Percentiles rank a stretch among this genome's conserved stretches.
These are phyloP conservation scores for Tolypocladium tundrense DNA, from an alignment of 2,329 filamentous ascomycete species.

Conservation along the genomic window DNA sequence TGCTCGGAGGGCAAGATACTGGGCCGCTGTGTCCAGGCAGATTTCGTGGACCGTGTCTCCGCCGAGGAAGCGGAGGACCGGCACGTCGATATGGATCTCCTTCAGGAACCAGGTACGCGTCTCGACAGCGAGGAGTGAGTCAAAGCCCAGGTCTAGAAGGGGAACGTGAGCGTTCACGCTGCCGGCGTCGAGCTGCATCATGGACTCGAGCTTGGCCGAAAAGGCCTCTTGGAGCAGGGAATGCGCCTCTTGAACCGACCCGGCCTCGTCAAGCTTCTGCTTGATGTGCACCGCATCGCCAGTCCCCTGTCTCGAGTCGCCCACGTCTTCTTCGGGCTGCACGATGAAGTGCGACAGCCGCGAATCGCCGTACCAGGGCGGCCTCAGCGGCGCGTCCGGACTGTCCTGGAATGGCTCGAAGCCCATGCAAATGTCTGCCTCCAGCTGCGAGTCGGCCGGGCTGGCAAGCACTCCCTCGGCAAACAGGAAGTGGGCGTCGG, in stretches of 20 bases:
- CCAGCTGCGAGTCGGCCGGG: neutral
- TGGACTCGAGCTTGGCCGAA: neutral
- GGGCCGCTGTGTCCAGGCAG: neutral
- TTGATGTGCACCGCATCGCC: neutral
- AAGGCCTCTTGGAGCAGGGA: neutral
- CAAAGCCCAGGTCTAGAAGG: constrained; percentile 13
- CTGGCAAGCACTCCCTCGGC: neutral
- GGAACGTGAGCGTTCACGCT: constrained; percentile 1
- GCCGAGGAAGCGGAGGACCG: constrained; percentile 28
- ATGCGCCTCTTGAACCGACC: neutral
- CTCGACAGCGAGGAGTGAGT: constrained; percentile 18
- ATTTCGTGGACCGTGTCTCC: neutral
- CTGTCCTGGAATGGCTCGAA: neutral
- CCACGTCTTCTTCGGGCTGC: neutral
- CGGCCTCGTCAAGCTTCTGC: neutral
- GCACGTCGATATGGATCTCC: constrained; percentile 30
- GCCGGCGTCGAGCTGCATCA: neutral
- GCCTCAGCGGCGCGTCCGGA: neutral
- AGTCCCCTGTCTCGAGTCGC: neutral
- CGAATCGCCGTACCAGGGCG: neutral
- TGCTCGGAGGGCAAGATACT: neutral
- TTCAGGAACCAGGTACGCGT: constrained; percentile 39
- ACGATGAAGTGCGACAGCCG: neutral
- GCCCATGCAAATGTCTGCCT: neutral
- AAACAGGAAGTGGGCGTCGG: neutral